Evolutionary conservation across 257 asterid genomes (phyloP).

Genomic region (Solanum corneliomulleri): DNA sequence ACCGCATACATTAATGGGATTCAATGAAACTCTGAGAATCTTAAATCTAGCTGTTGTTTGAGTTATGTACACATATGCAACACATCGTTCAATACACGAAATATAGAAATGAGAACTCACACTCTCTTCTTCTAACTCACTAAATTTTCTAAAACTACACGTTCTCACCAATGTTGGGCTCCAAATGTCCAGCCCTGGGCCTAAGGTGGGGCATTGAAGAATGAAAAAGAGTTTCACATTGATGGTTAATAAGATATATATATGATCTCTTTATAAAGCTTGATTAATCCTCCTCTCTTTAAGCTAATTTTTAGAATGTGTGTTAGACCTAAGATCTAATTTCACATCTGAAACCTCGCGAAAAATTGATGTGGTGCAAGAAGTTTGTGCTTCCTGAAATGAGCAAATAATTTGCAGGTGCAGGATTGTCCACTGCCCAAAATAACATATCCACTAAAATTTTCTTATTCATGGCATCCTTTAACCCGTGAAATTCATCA

Average conservation of each 20-base stretch:
- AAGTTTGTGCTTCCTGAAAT: slow-evolving; percentile 41
- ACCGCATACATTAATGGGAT: neutral
- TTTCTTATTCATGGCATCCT: slow-evolving; percentile 42
- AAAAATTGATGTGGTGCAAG: neutral
- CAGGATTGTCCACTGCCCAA: slow-evolving; percentile 60
- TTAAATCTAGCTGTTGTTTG: neutral
- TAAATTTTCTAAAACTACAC: no score
- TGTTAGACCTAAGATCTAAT: no score
- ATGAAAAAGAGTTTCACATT: neutral
- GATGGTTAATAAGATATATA: no score
- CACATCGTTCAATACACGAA: neutral
- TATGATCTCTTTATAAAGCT: no score
- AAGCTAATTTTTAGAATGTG: no score
- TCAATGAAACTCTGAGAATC: neutral
- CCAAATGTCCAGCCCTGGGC: neutral
- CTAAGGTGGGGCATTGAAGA: neutral
- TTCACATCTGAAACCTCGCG: no score
- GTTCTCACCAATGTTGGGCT: neutral
- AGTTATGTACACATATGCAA: neutral
- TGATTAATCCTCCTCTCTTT: neutral
- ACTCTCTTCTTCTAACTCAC: neutral
- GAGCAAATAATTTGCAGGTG: slow-evolving; percentile 47
- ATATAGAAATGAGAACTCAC: neutral
- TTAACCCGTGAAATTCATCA: slow-evolving; percentile 14
- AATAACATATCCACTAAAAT: slow-evolving; percentile 42